These are phyloP conservation scores for Suhomyces emberorum DNA, from an alignment of 805 yeast species.

Conservation along the genomic window DNA sequence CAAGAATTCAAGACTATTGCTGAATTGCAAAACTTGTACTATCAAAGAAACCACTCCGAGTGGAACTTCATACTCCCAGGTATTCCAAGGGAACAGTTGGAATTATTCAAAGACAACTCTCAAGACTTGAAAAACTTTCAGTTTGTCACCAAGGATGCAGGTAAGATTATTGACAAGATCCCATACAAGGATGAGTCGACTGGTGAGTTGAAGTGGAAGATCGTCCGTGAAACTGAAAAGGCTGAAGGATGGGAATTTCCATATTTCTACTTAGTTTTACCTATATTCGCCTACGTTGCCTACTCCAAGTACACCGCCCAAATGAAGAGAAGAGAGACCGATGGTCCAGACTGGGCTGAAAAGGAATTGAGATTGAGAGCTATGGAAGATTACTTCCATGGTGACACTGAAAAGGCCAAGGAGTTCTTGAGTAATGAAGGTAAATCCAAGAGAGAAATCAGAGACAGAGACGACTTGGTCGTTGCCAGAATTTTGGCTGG, in stretches of 20 bases:
- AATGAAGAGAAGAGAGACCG: slow-evolving; percentile 36
- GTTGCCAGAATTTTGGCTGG: slow-evolving; percentile 81
- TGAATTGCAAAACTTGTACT: slow-evolving; percentile 59
- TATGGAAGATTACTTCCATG: slow-evolving; percentile 60
- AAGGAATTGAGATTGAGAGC: slow-evolving; percentile 75
- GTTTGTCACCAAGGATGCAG: slow-evolving; percentile 45
- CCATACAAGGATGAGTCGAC: slow-evolving; percentile 78
- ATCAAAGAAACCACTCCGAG: slow-evolving; percentile 52
- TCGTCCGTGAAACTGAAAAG: slow-evolving; percentile 68
- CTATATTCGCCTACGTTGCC: slow-evolving; percentile 58
- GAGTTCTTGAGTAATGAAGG: slow-evolving; percentile 53
- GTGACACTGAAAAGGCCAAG: slow-evolving; percentile 48
- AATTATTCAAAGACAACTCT: slow-evolving; percentile 57
- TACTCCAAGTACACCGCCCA: slow-evolving; percentile 46
- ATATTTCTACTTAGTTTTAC: slow-evolving; percentile 69
- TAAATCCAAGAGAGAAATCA: slow-evolving; percentile 53
- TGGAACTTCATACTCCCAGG: slow-evolving; percentile 46
- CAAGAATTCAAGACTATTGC: slow-evolving; percentile 70
- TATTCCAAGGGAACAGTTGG: slow-evolving; percentile 52
- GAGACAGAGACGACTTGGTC: slow-evolving; percentile 70
- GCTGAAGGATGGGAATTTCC: slow-evolving; percentile 83
- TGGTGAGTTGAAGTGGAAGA: slow-evolving; percentile 76
- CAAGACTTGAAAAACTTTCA: slow-evolving; percentile 57
- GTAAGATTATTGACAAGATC: slow-evolving; percentile 73
- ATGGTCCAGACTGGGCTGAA: slow-evolving; percentile 74